Conservation (phyloP, 2,329 filamentous ascomycete genomes). For the Raffaelea arxii region DNA sequence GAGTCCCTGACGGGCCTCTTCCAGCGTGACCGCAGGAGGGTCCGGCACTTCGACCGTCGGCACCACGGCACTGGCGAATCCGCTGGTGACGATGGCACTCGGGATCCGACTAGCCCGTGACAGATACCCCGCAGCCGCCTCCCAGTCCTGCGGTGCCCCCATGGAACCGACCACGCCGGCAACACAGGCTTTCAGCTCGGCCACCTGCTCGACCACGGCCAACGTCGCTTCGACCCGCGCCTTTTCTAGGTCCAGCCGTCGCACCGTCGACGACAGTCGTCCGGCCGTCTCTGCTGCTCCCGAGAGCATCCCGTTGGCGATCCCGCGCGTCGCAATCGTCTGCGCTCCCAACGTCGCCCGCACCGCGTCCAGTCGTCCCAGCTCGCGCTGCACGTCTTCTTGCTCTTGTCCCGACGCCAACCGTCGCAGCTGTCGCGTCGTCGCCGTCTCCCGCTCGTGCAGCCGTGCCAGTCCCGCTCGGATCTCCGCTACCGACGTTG, state of each 20-base stretch:
- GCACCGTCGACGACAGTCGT: conserved; percentile 78
- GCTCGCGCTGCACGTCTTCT: conserved; percentile 74
- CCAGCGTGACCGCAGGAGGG: conserved; percentile 74
- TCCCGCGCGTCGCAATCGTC: conserved; percentile 68
- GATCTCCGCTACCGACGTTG: conserved; percentile 68
- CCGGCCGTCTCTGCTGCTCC: conserved; percentile 77
- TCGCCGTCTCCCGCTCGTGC: conserved; percentile 62
- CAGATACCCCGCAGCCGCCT: conserved; percentile 86
- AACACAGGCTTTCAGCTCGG: conserved; percentile 93
- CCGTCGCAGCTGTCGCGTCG: conserved; percentile 65
- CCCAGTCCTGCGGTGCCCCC: conserved; percentile 98
- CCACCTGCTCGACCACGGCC: conserved; percentile 88
- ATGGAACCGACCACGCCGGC: conserved; percentile 91
- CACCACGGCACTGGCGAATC: conserved; percentile 85
- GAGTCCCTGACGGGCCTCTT: conserved; percentile 78
- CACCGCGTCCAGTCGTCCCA: conserved; percentile 78
- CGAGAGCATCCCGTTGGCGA: conserved; percentile 86
- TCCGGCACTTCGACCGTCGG: conserved; percentile 95
- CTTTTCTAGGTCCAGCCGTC: conserved; percentile 83
- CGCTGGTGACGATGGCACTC: conserved; percentile 66
- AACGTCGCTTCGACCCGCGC: conserved; percentile 82
- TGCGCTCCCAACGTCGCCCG: conserved; percentile 83
- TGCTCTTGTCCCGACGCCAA: conserved; percentile 79
- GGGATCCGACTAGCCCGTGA: conserved; percentile 75
- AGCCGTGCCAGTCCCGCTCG: conserved; percentile 66